These are phyloP conservation scores for Solanum sitiens DNA, from an alignment of 257 asterid species.

Conservation along the genomic window DNA sequence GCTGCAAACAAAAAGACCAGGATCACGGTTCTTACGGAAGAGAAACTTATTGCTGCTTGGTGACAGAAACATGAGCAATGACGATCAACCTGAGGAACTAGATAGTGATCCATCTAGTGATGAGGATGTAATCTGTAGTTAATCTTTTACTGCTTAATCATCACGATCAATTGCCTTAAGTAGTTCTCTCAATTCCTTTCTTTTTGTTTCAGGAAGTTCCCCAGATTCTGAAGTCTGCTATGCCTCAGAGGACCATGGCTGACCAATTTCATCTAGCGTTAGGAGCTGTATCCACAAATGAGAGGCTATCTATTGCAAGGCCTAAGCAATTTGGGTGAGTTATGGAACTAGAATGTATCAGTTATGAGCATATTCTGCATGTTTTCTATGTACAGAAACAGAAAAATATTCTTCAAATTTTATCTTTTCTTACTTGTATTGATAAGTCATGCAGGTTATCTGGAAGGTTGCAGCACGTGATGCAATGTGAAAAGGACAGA, in stretches of 20 bases:
- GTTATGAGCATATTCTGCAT: background rate
- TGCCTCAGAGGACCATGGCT: conserved; percentile 48
- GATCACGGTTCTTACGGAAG: conserved; percentile 3
- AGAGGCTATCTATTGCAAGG: conserved; percentile 13
- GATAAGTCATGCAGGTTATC: conserved; percentile 25
- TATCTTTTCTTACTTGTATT: background rate
- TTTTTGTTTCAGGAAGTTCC: conserved; percentile 43
- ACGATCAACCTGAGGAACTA: conserved; percentile 35
- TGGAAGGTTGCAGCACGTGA: conserved; percentile 59
- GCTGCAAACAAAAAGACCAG: conserved; percentile 18
- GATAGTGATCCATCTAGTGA: conserved; percentile 30
- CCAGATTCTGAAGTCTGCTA: conserved; percentile 14
- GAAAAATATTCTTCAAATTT: background rate
- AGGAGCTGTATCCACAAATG: conserved; percentile 27
- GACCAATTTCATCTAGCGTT: conserved; percentile 74
- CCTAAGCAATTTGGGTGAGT: conserved; percentile 45
- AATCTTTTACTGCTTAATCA: conserved; percentile 3
- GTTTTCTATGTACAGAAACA: background rate
- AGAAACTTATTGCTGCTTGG: conserved; percentile 19
- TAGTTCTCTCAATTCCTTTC: conserved; percentile 4
- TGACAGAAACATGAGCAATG: conserved; percentile 28
- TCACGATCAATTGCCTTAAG: conserved; percentile 3
- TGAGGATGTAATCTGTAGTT: conserved; percentile 39
- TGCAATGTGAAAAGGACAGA: conserved; percentile 59
- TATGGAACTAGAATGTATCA: conserved; percentile 9